Percentiles rank a stretch among this genome's conserved stretches.
These are phyloP conservation scores for Termitomyces sp. DNA, from an alignment of 768 basidiomycete species.

Conservation along the genomic window DNA sequence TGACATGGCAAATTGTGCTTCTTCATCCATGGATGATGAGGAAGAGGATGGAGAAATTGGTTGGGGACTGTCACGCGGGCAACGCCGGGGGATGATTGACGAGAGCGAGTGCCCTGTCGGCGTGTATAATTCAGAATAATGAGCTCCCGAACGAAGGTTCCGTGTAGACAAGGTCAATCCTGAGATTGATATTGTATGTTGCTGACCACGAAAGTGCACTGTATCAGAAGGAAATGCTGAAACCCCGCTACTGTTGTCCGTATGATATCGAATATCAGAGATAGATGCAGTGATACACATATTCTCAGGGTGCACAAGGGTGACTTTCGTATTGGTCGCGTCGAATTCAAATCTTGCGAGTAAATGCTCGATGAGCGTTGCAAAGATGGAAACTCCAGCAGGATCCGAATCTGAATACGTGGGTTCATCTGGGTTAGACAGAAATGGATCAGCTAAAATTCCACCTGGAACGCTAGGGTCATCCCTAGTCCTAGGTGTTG, in stretches of 20 bases:
- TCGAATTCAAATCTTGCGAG: slow-evolving; percentile 79
- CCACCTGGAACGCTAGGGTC: slow-evolving; percentile 61
- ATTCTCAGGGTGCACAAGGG: slow-evolving; percentile 60
- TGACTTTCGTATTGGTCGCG: slow-evolving; percentile 62
- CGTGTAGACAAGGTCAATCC: slow-evolving; percentile 53
- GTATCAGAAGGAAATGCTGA: slow-evolving; percentile 2
- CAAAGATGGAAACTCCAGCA: slow-evolving; percentile 76
- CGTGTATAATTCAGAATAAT: slow-evolving; percentile 10
- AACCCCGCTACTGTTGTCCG: slow-evolving; percentile 25
- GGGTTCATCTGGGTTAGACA: slow-evolving; percentile 36
- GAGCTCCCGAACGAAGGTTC: slow-evolving; percentile 31
- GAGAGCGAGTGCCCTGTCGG: slow-evolving; percentile 21
- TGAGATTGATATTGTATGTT: slow-evolving; percentile 50
- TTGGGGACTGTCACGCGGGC: slow-evolving; percentile 13
- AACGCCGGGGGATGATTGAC: not conserved
- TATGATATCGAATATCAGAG: slow-evolving; percentile 55
- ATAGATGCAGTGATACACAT: slow-evolving; percentile 60
- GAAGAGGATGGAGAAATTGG: slow-evolving; percentile 50
- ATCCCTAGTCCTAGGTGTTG: slow-evolving; percentile 25
- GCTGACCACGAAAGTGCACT: slow-evolving; percentile 21
- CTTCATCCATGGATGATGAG: slow-evolving; percentile 62
- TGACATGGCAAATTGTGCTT: slow-evolving; percentile 64
- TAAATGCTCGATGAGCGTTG: slow-evolving; percentile 74
- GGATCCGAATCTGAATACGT: slow-evolving; percentile 51
- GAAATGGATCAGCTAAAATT: slow-evolving; percentile 48